Conservation (phyloP, 2,329 filamentous ascomycete species). For the Colletotrichum sp. region DNA sequence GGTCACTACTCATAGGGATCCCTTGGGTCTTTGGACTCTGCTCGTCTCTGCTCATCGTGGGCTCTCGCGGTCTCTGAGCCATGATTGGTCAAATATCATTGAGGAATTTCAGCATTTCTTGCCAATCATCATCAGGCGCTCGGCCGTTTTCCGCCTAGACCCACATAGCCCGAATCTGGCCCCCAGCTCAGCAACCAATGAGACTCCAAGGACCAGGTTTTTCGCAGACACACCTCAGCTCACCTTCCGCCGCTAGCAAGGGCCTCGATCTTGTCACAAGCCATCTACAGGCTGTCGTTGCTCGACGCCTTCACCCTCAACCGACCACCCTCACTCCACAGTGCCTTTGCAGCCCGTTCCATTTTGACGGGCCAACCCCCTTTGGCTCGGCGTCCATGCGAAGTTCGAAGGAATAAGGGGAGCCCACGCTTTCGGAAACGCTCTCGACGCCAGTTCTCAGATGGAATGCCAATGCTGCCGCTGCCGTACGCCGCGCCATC, state of each 20-base stretch:
- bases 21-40: background rate
- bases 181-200: slow-evolving; percentile 31
- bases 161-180: slow-evolving; percentile 19
- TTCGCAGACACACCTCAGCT: slow-evolving; percentile 38
- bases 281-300: slow-evolving; percentile 37
- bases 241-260: slow-evolving; percentile 31
- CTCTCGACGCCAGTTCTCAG: background rate
- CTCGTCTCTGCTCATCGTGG: slow-evolving; percentile 8
- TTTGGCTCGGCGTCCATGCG: slow-evolving; percentile 10
- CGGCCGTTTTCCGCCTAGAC: slow-evolving; percentile 1
- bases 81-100: slow-evolving; percentile 12
- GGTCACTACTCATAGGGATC: background rate
- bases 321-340: slow-evolving; percentile 3
- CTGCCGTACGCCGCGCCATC: slow-evolving; percentile 5
- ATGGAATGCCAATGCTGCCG: background rate
- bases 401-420: background rate
- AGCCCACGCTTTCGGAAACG: slow-evolving; percentile 10
- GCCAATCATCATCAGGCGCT: slow-evolving; percentile 13
- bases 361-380: slow-evolving; percentile 2
- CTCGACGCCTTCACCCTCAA: slow-evolving; percentile 33
- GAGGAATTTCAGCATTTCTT: slow-evolving; percentile 8
- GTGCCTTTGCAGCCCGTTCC: background rate
- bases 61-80: background rate
- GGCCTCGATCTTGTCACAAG: slow-evolving; percentile 28
- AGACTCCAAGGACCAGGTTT: slow-evolving; percentile 28